phyloP scores from a whole-genome alignment of 805 yeast species.

The Priceomyces melissophilus region DNA sequence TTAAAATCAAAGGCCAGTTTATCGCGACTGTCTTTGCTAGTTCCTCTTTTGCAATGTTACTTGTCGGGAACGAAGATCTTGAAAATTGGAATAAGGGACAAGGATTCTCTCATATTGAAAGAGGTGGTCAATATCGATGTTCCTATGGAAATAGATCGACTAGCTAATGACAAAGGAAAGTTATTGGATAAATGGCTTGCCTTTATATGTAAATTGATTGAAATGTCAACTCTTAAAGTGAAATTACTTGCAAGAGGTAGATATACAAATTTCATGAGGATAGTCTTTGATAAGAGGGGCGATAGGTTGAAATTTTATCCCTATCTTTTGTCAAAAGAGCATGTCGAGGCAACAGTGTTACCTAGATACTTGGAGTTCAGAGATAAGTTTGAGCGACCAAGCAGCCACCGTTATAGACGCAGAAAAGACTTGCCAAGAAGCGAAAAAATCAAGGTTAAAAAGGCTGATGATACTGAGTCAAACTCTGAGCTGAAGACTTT shows the following conservation, averaged over 20 bases:
- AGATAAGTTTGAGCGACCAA: neutral
- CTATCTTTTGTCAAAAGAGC: neutral
- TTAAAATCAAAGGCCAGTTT: slow-evolving; percentile 2
- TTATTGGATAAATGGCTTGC: slow-evolving; percentile 8
- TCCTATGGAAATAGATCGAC: neutral
- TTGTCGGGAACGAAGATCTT: slow-evolving; percentile 6
- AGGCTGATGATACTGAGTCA: too few relatives aligned
- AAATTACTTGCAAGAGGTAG: neutral
- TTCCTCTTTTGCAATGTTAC: slow-evolving; percentile 7
- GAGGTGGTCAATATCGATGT: slow-evolving; percentile 4
- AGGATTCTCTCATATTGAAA: slow-evolving; percentile 3
- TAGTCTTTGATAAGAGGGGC: neutral
- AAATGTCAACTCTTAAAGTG: neutral
- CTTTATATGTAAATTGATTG: slow-evolving; percentile 7
- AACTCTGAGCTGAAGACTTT: neutral
- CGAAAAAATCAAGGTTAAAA: neutral
- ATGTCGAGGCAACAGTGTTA: slow-evolving; percentile 1
- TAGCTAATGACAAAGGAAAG: neutral
- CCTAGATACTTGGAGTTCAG: slow-evolving; percentile 6
- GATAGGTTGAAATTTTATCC: slow-evolving; percentile 6
- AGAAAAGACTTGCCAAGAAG: too few relatives aligned
- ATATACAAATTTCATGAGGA: slow-evolving; percentile 1
- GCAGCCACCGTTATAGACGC: neutral
- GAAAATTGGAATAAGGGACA: slow-evolving; percentile 7
- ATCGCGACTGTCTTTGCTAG: neutral